A percentile compares a stretch with the other conserved stretches of the same genome.
Conservation (phyloP, 1,139 yeast genomes). For the Sugiyamaella pinicola region DNA sequence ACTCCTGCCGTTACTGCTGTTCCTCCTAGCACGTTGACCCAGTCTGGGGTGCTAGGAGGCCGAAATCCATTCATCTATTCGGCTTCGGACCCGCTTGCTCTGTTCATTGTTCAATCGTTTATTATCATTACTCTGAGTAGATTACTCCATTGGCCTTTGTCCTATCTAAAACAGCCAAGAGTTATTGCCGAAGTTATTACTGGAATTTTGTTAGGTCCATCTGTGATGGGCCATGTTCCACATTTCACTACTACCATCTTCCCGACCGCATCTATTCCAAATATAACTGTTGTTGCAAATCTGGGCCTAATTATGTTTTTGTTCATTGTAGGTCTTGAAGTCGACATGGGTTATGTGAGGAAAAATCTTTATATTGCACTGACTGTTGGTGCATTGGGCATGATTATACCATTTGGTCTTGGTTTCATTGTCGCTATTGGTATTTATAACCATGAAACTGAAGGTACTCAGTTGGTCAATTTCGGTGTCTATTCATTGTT, state of each 20-base stretch:
- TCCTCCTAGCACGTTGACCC: conserved; percentile 18
- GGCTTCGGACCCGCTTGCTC: conserved; percentile 57
- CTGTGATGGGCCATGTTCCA: conserved; percentile 70
- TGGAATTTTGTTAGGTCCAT: conserved; percentile 57
- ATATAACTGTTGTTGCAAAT: conserved; percentile 67
- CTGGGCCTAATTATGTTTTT: conserved; percentile 71
- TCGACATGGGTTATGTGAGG: conserved; percentile 63
- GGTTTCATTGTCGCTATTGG: conserved; percentile 75
- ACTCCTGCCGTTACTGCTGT: conserved; percentile 8
- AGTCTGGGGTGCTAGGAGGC: conserved; percentile 59
- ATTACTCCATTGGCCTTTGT: conserved; percentile 58
- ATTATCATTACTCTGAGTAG: conserved; percentile 59
- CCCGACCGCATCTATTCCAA: conserved; percentile 62
- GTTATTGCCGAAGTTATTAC: conserved; percentile 79
- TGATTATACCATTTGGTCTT: conserved; percentile 75
- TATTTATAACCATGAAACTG: conserved; percentile 51
- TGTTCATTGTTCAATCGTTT: conserved; percentile 57
- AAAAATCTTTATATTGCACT: conserved; percentile 62
- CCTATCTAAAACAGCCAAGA: conserved; percentile 65
- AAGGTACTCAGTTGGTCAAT: conserved; percentile 42
- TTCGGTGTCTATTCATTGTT: conserved; percentile 78
- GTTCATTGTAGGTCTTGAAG: conserved; percentile 77
- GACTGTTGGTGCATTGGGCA: conserved; percentile 66
- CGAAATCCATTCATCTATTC: conserved; percentile 64
- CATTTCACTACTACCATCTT: conserved; percentile 64